Evolutionary conservation across 2,329 filamentous ascomycete genomes (phyloP).

Genomic region (Ascochyta rabiei): DNA sequence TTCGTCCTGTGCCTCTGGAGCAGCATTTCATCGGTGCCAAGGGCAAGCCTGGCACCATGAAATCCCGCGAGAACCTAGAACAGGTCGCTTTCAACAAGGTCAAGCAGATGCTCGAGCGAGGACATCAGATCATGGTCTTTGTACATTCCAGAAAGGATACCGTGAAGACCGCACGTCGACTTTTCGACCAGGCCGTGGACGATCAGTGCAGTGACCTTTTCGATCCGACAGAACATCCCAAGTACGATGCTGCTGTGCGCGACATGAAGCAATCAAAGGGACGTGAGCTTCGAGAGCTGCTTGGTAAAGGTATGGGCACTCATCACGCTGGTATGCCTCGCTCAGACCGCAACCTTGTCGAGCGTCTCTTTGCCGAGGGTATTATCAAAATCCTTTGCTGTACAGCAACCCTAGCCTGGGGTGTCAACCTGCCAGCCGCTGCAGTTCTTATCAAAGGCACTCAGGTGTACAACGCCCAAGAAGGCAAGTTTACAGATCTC

Average conservation of each 20-base stretch:
- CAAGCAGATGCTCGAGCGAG: slow-evolving; percentile 84
- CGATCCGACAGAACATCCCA: slow-evolving; percentile 77
- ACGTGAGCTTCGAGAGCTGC: slow-evolving; percentile 83
- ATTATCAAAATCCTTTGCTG: slow-evolving; percentile 98
- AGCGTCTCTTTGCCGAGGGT: slow-evolving; percentile 86
- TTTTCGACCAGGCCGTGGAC: slow-evolving; percentile 86
- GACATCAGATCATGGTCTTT: slow-evolving; percentile 99
- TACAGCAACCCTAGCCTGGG: slow-evolving; percentile 97
- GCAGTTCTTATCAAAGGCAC: slow-evolving; percentile 98
- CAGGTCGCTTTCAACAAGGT: slow-evolving; percentile 91
- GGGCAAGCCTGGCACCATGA: slow-evolving; percentile 81
- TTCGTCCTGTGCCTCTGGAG: slow-evolving; percentile 92
- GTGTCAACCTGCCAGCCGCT: slow-evolving; percentile 95
- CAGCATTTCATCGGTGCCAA: slow-evolving; percentile 98
- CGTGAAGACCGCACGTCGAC: slow-evolving; percentile 80
- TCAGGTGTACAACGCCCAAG: slow-evolving; percentile 93
- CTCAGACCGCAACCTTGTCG: slow-evolving; percentile 93
- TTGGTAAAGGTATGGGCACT: slow-evolving; percentile 89
- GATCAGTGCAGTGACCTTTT: slow-evolving; percentile 81
- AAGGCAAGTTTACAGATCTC: slow-evolving; percentile 94
- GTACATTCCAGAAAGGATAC: slow-evolving; percentile 97
- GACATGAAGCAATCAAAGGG: slow-evolving; percentile 88
- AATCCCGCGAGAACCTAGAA: slow-evolving; percentile 88
- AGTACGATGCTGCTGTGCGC: slow-evolving; percentile 77
- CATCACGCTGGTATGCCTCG: slow-evolving; percentile 98